phyloP scores from a whole-genome alignment of 2,329 filamentous ascomycete species.

The Huntiella savannae region DNA sequence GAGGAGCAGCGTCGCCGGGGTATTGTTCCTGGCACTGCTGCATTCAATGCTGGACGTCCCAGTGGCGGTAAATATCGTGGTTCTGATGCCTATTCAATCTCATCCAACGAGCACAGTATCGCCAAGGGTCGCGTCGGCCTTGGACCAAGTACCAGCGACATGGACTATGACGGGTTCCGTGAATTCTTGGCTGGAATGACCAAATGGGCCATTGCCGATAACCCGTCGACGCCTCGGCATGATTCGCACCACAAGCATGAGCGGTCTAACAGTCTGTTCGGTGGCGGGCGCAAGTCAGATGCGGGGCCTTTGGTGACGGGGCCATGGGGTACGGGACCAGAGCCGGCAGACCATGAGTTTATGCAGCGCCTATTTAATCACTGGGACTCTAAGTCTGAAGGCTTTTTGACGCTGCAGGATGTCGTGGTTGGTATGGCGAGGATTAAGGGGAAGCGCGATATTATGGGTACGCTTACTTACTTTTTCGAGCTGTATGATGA shows the following conservation, averaged over 20 bases:
- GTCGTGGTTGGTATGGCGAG: constrained; percentile 79
- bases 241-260: constrained; percentile 30
- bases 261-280: constrained; percentile 37
- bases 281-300: constrained; percentile 30
- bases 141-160: constrained; percentile 73
- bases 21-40: constrained; percentile 14
- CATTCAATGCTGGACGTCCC: constrained; percentile 19
- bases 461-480: constrained; percentile 94
- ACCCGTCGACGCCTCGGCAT: constrained; percentile 40
- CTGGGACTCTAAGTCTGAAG: constrained; percentile 66
- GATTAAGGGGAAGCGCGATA: constrained; percentile 84
- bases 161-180: constrained; percentile 94
- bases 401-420: constrained; percentile 71
- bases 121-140: constrained; percentile 77
- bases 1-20: constrained; percentile 49
- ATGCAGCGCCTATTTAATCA: constrained; percentile 69
- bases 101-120: constrained; percentile 22
- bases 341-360: constrained; percentile 86
- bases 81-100: constrained; percentile 16
- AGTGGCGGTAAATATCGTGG: constrained; percentile 17
- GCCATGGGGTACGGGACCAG: constrained; percentile 36
- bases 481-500: constrained; percentile 98
- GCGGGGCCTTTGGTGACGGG: constrained; percentile 22
- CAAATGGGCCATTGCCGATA: constrained; percentile 85
- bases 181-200: constrained; percentile 81